Evolutionary conservation across 2,329 filamentous ascomycete genomes (phyloP).

Genomic region (Ilyonectria robusta): DNA sequence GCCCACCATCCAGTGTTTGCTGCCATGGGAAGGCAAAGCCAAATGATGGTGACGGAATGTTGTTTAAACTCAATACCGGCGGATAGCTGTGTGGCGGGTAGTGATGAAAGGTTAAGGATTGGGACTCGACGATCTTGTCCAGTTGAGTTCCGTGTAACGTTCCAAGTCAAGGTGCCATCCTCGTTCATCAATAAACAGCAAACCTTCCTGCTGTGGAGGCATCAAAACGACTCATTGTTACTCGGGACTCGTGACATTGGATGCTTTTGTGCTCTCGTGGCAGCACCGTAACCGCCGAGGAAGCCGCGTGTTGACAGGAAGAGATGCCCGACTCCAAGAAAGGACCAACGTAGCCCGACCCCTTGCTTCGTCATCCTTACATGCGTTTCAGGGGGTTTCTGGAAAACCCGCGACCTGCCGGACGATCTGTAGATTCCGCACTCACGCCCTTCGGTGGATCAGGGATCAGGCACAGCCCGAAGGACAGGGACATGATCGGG

Average conservation of each 20-base stretch:
- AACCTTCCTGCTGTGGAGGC: not conserved
- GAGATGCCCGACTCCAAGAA: not conserved
- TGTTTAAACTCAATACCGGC: not conserved
- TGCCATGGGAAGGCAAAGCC: not conserved
- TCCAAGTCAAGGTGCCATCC: not conserved
- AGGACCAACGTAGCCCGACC: constrained; percentile 12
- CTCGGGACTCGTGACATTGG: constrained; percentile 10
- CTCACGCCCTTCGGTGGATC: constrained; percentile 5
- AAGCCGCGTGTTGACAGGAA: constrained; percentile 18
- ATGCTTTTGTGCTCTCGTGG: constrained; percentile 20
- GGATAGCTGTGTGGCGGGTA: not conserved
- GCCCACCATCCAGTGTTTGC: not conserved
- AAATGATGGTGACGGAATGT: not conserved
- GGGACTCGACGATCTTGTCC: not conserved
- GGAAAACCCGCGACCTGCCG: constrained; percentile 20
- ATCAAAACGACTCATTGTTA: constrained; percentile 18
- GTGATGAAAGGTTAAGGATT: not conserved
- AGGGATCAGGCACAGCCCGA: constrained; percentile 8
- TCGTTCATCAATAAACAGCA: not conserved
- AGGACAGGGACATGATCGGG: constrained; percentile 18
- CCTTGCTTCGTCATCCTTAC: constrained; percentile 16
- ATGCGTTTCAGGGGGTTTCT: constrained; percentile 18
- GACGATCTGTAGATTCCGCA: constrained; percentile 33
- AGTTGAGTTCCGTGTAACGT: constrained; percentile 4
- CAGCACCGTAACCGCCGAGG: constrained; percentile 13